Conservation (phyloP, 108 stramenopile genomes). For the Skeletonema marinoi region DNA sequence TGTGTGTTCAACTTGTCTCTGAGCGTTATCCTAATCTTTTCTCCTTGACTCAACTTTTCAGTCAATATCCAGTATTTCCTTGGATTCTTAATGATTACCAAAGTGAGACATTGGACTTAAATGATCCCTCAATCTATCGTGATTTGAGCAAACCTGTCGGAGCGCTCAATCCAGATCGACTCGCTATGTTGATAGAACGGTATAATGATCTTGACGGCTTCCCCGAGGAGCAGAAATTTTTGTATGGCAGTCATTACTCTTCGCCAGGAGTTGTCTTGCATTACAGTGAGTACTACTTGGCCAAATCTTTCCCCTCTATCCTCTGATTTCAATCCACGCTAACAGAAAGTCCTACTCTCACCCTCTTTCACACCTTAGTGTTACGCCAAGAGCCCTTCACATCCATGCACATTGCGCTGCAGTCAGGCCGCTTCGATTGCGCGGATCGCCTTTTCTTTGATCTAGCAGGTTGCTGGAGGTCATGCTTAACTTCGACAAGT, state of each 20-base stretch:
- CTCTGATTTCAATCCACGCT: not conserved
- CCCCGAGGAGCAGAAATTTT: conserved; percentile 77
- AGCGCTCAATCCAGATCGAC: conserved; percentile 79
- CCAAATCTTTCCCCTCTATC: not conserved
- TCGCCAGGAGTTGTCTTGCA: conserved; percentile 93
- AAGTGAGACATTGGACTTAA: conserved; percentile 75
- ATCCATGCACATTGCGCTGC: conserved; percentile 87
- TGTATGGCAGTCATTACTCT: conserved; percentile 96
- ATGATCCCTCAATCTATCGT: conserved; percentile 79
- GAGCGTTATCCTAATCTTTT: not conserved
- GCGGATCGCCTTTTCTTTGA: conserved; percentile 94
- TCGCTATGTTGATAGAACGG: conserved; percentile 71
- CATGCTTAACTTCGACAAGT: conserved; percentile 74
- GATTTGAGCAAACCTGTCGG: conserved; percentile 96
- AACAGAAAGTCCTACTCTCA: not conserved
- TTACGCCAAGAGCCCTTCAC: conserved; percentile 92
- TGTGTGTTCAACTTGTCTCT: not conserved
- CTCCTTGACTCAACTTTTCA: conserved; percentile 13
- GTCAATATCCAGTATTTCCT: conserved; percentile 97
- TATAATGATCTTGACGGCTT: conserved; percentile 83
- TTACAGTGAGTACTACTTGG: conserved; percentile 44
- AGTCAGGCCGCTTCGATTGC: conserved; percentile 94
- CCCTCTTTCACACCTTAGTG: not conserved
- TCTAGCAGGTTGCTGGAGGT: conserved; percentile 70
- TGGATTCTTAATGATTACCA: conserved; percentile 94